Base-by-base conservation (phyloP, 257 asterid species). In the Solanum stenotomum region DNA sequence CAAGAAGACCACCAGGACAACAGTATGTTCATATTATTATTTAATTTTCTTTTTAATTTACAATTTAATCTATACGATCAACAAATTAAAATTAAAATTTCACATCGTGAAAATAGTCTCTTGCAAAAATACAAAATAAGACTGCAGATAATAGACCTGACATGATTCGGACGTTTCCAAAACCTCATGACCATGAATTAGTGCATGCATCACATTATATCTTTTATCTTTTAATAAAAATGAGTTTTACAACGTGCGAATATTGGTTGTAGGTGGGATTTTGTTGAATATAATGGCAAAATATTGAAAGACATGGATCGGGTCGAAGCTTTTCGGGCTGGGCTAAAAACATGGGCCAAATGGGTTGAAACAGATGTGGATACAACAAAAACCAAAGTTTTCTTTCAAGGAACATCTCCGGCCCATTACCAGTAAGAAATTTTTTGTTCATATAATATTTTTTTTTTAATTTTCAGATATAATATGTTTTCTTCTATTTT, bases 321-420 rank as follows among this genome's bases (percentile, higher is more conserved):
- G 2, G 93, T 94, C 90, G 90, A 18, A 8, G 98, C 98, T 40
- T 95, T 92, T 42, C 89, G 88, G 10, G 91, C 38, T 61, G 97
- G 89, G 23, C 87, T 94, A 23, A 86, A 33, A 3, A 93, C 97
- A 6, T 95, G 98, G 97, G 91, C 90, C 29, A 93, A 90, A 33
- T 95, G 98, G 98, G 91, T 92, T 1, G 90, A 91, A 15, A 59
- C 93, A 6, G 59, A 74, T 71, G 90, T 95, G 22, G 76, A 92
- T 87, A 78, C 90, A 37, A 82, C 75, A 7, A 94, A 93, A 90
- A 92, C 96, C 70, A 89, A 87, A 83, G 92, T 95, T 67, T 94
- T 92, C 91, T 94, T 95, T 87, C 98, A 94, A 89, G 97, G 97
- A 63, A 86, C 93, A 77, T 89, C 95, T 70, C 95, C 97, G 0